Percentiles rank a stretch among this genome's conserved stretches.
These are phyloP conservation scores for Candida montana DNA, from an alignment of 805 yeast genomes.

Conservation along the genomic window DNA sequence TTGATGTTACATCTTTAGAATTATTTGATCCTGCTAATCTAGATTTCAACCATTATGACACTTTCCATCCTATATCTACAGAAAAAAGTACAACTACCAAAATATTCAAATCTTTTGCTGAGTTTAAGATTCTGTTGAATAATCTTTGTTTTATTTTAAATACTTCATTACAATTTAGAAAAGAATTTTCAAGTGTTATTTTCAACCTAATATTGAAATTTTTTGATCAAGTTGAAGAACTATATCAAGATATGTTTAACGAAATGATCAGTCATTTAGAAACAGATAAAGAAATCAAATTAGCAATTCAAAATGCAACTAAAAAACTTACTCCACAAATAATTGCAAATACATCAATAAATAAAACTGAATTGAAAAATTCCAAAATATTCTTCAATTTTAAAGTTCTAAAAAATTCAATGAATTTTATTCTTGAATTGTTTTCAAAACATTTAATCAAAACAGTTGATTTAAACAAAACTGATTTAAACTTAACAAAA, in stretches of 20 bases:
- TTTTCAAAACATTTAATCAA: slow-evolving; percentile 2
- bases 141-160: slow-evolving; percentile 20
- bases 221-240: slow-evolving; percentile 19
- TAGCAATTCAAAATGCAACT: slow-evolving; percentile 1
- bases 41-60: slow-evolving; percentile 25
- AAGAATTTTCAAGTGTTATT: slow-evolving; percentile 20
- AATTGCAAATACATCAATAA: slow-evolving; percentile 8
- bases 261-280: slow-evolving; percentile 20
- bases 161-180: slow-evolving; percentile 24
- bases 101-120: slow-evolving; percentile 16
- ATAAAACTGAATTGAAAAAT: slow-evolving; percentile 19
- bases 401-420: slow-evolving; percentile 34
- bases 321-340: slow-evolving; percentile 5
- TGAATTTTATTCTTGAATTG: slow-evolving; percentile 27
- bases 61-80: not conserved
- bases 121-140: slow-evolving; percentile 20
- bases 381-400: slow-evolving; percentile 29
- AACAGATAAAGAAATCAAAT: slow-evolving; percentile 18
- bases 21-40: slow-evolving; percentile 21
- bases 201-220: slow-evolving; percentile 21
- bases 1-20: slow-evolving; percentile 35
- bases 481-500: slow-evolving; percentile 22
- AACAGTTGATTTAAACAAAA: slow-evolving; percentile 20
- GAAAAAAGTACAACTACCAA: slow-evolving; percentile 20
- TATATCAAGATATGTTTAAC: slow-evolving; percentile 19